A percentile compares a stretch with the other conserved stretches of the same genome.
Evolutionary conservation across 2,329 filamentous ascomycete species (phyloP).

Genomic region (Cercospora sp.): DNA sequence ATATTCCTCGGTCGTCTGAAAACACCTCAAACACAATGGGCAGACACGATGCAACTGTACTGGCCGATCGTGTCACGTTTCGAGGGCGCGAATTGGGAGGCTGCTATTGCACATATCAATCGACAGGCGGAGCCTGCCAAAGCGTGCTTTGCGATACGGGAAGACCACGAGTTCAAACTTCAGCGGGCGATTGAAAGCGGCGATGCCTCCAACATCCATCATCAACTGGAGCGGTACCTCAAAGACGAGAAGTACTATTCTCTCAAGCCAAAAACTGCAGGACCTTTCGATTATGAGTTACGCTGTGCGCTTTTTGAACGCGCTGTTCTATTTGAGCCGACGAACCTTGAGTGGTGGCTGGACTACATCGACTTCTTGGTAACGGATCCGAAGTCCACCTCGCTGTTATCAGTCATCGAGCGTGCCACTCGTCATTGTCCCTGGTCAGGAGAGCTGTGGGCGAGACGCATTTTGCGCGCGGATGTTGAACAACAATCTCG

Average conservation of each 20-base stretch:
- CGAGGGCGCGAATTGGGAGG: constrained; percentile 65
- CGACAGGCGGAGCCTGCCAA: constrained; percentile 64
- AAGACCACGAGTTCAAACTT: constrained; percentile 64
- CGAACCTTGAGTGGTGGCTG: constrained; percentile 75
- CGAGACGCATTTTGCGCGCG: constrained; percentile 79
- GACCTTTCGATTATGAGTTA: constrained; percentile 53
- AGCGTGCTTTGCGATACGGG: constrained; percentile 60
- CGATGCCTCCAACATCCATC: constrained; percentile 59
- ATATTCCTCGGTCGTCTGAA: constrained; percentile 70
- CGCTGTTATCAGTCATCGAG: constrained; percentile 69
- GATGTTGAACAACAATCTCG: constrained; percentile 78
- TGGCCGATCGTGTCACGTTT: constrained; percentile 73
- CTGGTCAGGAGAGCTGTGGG: constrained; percentile 90
- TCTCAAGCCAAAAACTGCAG: constrained; percentile 42
- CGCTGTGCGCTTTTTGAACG: constrained; percentile 71
- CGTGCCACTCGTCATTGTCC: constrained; percentile 87
- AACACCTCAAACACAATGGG: constrained; percentile 73
- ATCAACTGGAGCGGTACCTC: constrained; percentile 66
- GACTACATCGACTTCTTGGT: constrained; percentile 77
- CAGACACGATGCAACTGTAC: constrained; percentile 71
- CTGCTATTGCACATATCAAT: constrained; percentile 69
- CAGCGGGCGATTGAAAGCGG: constrained; percentile 58
- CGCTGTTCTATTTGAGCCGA: constrained; percentile 71
- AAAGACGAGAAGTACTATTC: constrained; percentile 74
- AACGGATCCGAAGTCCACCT: constrained; percentile 43